Conservation (phyloP, 192 early-diverging fungal species). For the Coemansia asiatica region DNA sequence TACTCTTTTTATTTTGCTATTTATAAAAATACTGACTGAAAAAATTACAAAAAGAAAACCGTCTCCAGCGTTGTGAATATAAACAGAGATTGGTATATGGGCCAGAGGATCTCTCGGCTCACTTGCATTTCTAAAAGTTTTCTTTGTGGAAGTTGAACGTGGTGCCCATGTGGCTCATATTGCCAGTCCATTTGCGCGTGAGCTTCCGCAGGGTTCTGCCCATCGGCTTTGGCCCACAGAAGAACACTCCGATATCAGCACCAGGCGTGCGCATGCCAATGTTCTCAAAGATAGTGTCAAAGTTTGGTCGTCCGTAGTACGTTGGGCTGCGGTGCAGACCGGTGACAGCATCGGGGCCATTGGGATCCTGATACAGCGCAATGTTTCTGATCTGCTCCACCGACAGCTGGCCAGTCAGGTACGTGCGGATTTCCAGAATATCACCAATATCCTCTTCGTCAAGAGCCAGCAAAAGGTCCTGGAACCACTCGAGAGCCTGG, state of each 20-base stretch:
- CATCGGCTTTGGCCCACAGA: slow-evolving; percentile 75
- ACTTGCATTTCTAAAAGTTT: slow-evolving; percentile 60
- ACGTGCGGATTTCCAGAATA: slow-evolving; percentile 65
- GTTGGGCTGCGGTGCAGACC: slow-evolving; percentile 62
- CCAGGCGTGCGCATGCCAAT: slow-evolving; percentile 55
- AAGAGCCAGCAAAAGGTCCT: slow-evolving; percentile 61
- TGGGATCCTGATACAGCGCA: slow-evolving; percentile 59
- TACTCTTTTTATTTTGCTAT: not conserved
- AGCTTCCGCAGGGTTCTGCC: slow-evolving; percentile 58
- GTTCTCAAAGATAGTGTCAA: slow-evolving; percentile 64
- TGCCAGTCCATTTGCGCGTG: slow-evolving; percentile 47
- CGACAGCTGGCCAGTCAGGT: slow-evolving; percentile 62
- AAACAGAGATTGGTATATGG: too few relatives aligned
- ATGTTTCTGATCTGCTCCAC: slow-evolving; percentile 66
- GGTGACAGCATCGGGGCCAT: slow-evolving; percentile 68
- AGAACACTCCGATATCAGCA: slow-evolving; percentile 76
- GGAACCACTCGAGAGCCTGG: slow-evolving; percentile 69
- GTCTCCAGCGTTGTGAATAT: too few relatives aligned
- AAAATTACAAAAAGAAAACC: too few relatives aligned
- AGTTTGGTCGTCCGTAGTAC: slow-evolving; percentile 81
- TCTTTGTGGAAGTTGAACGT: slow-evolving; percentile 69
- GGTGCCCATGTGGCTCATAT: slow-evolving; percentile 52
- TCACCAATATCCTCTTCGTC: slow-evolving; percentile 61
- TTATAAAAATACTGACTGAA: too few relatives aligned
- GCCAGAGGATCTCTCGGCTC: too few relatives aligned